Evolutionary conservation across 192 early-diverging fungal species (phyloP).

Genomic region (Coemansia furcata): DNA sequence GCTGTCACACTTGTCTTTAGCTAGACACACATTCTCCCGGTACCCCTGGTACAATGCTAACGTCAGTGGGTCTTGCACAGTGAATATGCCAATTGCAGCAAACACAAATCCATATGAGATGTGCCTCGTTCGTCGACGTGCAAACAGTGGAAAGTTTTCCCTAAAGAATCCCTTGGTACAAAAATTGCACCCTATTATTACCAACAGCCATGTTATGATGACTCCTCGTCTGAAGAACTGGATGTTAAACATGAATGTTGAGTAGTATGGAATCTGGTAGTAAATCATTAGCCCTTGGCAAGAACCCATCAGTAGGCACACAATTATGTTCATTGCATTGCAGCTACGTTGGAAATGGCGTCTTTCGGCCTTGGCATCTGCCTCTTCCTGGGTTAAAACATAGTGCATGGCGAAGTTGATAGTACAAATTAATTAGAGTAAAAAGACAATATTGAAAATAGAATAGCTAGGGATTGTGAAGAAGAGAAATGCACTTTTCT

Average conservation of each 20-base stretch:
- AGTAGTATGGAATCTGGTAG: not conserved
- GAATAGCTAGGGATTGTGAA: no score
- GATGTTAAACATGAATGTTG: not conserved
- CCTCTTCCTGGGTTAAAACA: no score
- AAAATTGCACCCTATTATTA: not conserved
- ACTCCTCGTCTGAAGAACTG: not conserved
- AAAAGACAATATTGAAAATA: no score
- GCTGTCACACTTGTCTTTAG: not conserved
- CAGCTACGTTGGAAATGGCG: not conserved
- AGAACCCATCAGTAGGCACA: not conserved
- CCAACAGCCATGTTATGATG: not conserved
- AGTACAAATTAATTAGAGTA: no score
- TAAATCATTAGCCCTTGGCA: not conserved
- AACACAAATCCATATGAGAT: not conserved
- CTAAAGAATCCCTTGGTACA: not conserved
- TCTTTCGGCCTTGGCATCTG: not conserved
- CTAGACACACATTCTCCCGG: not conserved
- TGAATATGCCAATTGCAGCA: not conserved
- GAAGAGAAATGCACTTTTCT: no score
- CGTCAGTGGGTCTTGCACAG: not conserved
- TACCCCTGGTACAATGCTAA: not conserved
- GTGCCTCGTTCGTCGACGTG: not conserved
- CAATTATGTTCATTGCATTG: not conserved
- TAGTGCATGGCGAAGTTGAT: no score
- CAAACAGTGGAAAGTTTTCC: not conserved